A percentile compares a stretch with the other conserved stretches of the same genome.
Conservation (phyloP, 2,329 filamentous ascomycete species). For the Fusarium drepaniforme region DNA sequence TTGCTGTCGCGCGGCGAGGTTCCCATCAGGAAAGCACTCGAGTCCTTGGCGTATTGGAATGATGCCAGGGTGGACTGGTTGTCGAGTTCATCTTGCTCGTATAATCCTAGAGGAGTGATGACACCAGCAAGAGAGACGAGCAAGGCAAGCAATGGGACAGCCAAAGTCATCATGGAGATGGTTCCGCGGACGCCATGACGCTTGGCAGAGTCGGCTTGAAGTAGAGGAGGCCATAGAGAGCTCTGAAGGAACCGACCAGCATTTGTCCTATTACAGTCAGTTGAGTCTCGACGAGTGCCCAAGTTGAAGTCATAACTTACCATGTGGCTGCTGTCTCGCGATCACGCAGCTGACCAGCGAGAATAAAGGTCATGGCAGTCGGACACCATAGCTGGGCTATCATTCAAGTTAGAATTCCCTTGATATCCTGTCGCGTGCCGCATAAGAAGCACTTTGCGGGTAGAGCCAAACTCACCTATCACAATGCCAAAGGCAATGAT, state of each 20-base stretch:
- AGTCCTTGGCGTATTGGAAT: slow-evolving; percentile 55
- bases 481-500: slow-evolving; percentile 40
- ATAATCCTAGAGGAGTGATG: slow-evolving; percentile 59
- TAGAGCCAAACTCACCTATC: slow-evolving; percentile 25
- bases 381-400: slow-evolving; percentile 54
- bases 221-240: slow-evolving; percentile 56
- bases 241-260: slow-evolving; percentile 48
- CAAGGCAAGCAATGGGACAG: slow-evolving; percentile 44
- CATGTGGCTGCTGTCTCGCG: slow-evolving; percentile 53
- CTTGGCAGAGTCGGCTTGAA: slow-evolving; percentile 52
- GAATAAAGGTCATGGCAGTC: slow-evolving; percentile 50
- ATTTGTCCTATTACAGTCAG: slow-evolving; percentile 27
- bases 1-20: slow-evolving; percentile 50
- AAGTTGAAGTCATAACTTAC: slow-evolving; percentile 33
- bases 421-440: neutral
- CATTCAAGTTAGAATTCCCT: neutral
- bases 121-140: slow-evolving; percentile 56
- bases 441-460: neutral
- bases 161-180: slow-evolving; percentile 24
- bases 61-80: neutral
- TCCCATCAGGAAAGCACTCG: slow-evolving; percentile 52
- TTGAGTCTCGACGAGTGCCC: neutral
- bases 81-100: slow-evolving; percentile 46
- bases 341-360: slow-evolving; percentile 52
- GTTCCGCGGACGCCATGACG: slow-evolving; percentile 46